Conservation (phyloP, 2,329 filamentous ascomycete species). For the Xylaria sp. region DNA sequence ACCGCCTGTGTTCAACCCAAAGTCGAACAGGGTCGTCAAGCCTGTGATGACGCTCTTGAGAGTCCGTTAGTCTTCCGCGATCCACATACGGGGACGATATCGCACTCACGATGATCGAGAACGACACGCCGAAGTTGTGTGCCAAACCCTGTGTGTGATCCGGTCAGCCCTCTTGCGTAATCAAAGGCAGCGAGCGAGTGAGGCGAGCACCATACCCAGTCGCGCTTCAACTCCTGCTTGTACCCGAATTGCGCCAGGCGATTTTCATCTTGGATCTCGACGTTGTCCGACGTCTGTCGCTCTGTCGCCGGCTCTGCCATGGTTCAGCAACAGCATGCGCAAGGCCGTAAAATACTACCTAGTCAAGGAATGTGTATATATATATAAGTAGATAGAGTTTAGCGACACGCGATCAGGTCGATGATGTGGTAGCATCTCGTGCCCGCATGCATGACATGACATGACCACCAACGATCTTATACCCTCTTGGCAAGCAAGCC, state of each 20-base stretch:
- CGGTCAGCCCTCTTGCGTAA: background rate
- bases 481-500: background rate
- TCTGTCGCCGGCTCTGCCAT: constrained; percentile 33
- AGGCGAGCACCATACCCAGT: constrained; percentile 50
- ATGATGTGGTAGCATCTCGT: too few species aligned
- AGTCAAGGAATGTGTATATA: too few species aligned
- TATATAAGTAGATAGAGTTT: too few species aligned
- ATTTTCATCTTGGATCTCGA: constrained; percentile 52
- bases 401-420: too few species aligned
- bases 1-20: constrained; percentile 61
- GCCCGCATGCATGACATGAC: too few species aligned
- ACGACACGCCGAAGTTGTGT: constrained; percentile 67
- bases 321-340: too few species aligned
- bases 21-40: constrained; percentile 62
- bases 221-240: constrained; percentile 62
- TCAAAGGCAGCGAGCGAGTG: background rate
- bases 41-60: constrained; percentile 63
- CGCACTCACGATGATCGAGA: constrained; percentile 61
- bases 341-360: background rate
- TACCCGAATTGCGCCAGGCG: constrained; percentile 63
- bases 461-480: background rate
- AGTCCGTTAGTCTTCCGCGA: background rate
- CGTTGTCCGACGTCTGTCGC: constrained; percentile 33
- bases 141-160: constrained; percentile 46
- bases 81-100: background rate